Evolutionary conservation across 257 asterid species (phyloP).

Genomic region (Nicotiana obtusifolia): DNA sequence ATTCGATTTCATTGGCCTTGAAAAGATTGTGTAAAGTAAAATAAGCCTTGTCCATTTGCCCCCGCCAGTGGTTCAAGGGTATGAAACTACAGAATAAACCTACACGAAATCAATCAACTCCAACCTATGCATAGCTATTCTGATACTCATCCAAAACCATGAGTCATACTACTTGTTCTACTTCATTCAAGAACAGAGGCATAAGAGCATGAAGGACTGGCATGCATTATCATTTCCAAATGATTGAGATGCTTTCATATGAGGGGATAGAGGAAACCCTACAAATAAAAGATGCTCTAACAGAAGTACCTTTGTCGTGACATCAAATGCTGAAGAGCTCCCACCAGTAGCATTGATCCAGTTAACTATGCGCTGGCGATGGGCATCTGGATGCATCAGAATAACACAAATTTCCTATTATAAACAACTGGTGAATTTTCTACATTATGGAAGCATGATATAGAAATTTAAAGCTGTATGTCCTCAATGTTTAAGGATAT

Average conservation of each 20-base stretch:
- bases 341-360: constrained; percentile 67
- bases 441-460: not conserved
- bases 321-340: constrained; percentile 55
- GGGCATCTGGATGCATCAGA: constrained; percentile 36
- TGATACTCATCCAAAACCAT: not conserved
- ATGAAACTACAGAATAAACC: not conserved
- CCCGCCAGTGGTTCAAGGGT: not conserved
- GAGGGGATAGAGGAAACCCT: not conserved
- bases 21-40: not conserved
- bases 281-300: not conserved
- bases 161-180: not conserved
- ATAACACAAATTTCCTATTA: not conserved
- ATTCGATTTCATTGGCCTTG: not conserved
- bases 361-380: constrained; percentile 52
- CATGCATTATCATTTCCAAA: not conserved
- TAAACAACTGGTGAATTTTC: not conserved
- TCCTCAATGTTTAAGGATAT: not conserved
- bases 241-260: not conserved
- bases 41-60: not conserved
- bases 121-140: not conserved
- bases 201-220: not conserved
- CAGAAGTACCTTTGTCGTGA: constrained; percentile 43
- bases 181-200: not conserved
- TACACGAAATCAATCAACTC: not conserved
- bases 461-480: not conserved